phyloP scores from a whole-genome alignment of 2,329 filamentous ascomycete genomes.

The Tolypocladium ovalisporum region DNA sequence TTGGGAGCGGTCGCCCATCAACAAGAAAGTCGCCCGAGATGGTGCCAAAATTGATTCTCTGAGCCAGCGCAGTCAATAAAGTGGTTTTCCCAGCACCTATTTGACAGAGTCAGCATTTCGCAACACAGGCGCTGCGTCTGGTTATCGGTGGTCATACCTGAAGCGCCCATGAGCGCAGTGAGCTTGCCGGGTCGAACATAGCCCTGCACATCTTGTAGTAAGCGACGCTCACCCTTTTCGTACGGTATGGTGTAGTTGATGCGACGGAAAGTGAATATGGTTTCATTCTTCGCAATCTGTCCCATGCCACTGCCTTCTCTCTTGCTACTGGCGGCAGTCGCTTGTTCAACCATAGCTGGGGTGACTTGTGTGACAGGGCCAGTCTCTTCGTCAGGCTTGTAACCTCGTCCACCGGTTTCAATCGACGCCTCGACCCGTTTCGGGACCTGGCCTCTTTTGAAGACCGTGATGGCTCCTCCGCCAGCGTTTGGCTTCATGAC shows the following conservation, averaged over 20 bases:
- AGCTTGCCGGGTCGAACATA: constrained; percentile 75
- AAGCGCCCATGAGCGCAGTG: constrained; percentile 64
- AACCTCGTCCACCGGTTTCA: constrained; percentile 32
- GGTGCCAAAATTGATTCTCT: constrained; percentile 65
- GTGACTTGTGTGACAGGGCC: constrained; percentile 31
- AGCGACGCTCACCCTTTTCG: constrained; percentile 54
- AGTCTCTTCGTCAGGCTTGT: constrained; percentile 38
- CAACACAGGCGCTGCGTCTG: no score
- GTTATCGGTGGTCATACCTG: constrained; percentile 16
- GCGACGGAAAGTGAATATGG: constrained; percentile 41
- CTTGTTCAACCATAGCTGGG: constrained; percentile 44
- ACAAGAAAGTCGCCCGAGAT: constrained; percentile 71
- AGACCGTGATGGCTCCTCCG: constrained; percentile 48
- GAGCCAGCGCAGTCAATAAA: constrained; percentile 61
- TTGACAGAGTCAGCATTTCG: constrained; percentile 9
- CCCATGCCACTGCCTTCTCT: constrained; percentile 22
- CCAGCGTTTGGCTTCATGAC: constrained; percentile 49
- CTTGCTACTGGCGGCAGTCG: constrained; percentile 7
- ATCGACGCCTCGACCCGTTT: constrained; percentile 46
- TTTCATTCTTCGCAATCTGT: constrained; percentile 50
- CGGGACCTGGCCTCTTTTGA: constrained; percentile 53
- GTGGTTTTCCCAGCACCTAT: constrained; percentile 58
- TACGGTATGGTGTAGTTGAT: constrained; percentile 38
- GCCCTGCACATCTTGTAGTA: constrained; percentile 70
- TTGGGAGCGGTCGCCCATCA: constrained; percentile 59